Percentiles rank a stretch among this genome's conserved stretches.
Evolutionary conservation across 2,329 filamentous ascomycete genomes (phyloP).

Genomic region (Plenodomus lindquistii): DNA sequence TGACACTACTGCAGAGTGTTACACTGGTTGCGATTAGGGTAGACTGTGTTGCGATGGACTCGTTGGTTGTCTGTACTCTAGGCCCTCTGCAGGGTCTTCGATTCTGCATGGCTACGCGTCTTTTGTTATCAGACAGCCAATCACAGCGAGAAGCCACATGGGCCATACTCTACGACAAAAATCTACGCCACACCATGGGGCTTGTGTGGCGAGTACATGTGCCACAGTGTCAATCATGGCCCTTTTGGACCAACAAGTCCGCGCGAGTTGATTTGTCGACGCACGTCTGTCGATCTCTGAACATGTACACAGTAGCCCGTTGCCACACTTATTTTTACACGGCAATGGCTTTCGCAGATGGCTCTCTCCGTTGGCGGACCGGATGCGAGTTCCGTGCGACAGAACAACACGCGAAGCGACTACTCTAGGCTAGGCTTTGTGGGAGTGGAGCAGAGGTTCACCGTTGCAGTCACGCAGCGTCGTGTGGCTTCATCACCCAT

Average conservation of each 20-base stretch:
- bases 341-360: conserved; percentile 11
- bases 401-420: conserved; percentile 5
- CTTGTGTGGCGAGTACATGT: conserved; percentile 13
- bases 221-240: conserved; percentile 27
- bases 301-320: conserved; percentile 14
- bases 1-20: conserved; percentile 3
- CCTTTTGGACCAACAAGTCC: conserved; percentile 10
- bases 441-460: conserved; percentile 2
- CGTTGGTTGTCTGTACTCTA: conserved; percentile 10
- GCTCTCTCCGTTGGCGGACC: conserved; percentile 16
- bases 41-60: conserved; percentile 5
- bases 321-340: conserved; percentile 42
- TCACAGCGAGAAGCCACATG: conserved; percentile 1
- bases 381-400: conserved; percentile 15
- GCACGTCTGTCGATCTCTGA: conserved; percentile 16
- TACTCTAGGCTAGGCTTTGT: conserved; percentile 17
- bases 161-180: conserved; percentile 1
- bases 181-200: background rate
- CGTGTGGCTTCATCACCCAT: conserved; percentile 16
- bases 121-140: conserved; percentile 4
- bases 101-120: conserved; percentile 30
- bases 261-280: conserved; percentile 22
- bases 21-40: conserved; percentile 3
- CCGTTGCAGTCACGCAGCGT: conserved; percentile 1
- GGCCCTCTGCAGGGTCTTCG: conserved; percentile 5